phyloP scores from a whole-genome alignment of 2,329 filamentous ascomycete genomes.

The Coniochaeta sp. region DNA sequence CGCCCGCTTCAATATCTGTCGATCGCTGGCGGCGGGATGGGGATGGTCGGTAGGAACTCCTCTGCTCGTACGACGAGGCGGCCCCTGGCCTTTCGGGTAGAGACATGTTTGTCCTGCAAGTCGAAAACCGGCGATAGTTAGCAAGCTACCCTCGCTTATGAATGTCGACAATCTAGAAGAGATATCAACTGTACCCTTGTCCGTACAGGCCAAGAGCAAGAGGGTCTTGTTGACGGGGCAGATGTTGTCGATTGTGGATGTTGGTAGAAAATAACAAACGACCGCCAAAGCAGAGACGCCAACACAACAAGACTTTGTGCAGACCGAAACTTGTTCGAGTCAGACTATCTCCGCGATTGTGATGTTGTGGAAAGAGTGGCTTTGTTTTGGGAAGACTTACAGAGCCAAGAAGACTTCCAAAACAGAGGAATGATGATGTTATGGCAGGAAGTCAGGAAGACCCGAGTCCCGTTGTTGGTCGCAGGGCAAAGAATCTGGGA shows the following conservation, averaged over 20 bases:
- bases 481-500: slow-evolving; percentile 9
- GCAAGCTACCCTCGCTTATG: slow-evolving; percentile 5
- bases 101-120: slow-evolving; percentile 44
- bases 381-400: background rate
- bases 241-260: background rate
- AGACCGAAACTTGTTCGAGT: background rate
- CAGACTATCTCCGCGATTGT: background rate
- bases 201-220: slow-evolving; percentile 1
- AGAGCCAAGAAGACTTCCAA: background rate
- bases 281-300: background rate
- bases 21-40: slow-evolving; percentile 58
- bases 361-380: background rate
- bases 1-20: slow-evolving; percentile 63
- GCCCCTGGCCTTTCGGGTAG: slow-evolving; percentile 59
- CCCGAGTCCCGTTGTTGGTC: too few species aligned
- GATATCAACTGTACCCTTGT: slow-evolving; percentile 12
- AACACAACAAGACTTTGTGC: background rate
- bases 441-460: slow-evolving; percentile 9
- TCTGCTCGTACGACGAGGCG: slow-evolving; percentile 53
- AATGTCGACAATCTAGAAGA: background rate
- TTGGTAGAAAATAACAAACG: background rate
- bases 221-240: background rate
- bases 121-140: slow-evolving; percentile 11
- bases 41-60: slow-evolving; percentile 60
- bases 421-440: slow-evolving; percentile 8